Base-by-base conservation (phyloP, 768 basidiomycete species). In the Hydnum rufescens region DNA sequence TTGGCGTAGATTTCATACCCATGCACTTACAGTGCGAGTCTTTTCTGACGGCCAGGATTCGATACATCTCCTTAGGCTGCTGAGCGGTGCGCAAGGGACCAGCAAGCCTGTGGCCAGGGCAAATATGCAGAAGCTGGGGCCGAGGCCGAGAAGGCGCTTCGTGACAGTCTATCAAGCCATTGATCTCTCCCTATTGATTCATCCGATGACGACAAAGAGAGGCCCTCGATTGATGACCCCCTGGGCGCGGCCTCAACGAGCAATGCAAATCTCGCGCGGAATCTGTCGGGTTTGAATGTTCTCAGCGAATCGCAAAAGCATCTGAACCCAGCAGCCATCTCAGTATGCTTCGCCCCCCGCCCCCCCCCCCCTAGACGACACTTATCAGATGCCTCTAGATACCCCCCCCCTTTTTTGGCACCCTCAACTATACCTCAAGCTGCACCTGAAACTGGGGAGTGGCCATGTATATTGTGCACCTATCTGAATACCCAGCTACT, bases 11-110 rank as follows among this genome's bases (percentile, higher is more conserved):
- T n/a, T 79, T 57, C 60, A 75, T 64, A 13, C 42, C 52, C 19
- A 51, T 4, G 22, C 29, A 5, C 30, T n/a, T 6, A 30, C 23
- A 23, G 25, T 1, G 29, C 6, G 39, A 49, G 32, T 49, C 4
- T 42, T 4, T 25, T 4, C 25, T 50, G 30, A 5, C 25, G 18
- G 34, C 31, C n/a, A 3, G n/a, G 55, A 34, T 30, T n/a, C 42
- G 19, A 34, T 39, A 47, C 22, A 36, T 44, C 36, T 28, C 49
- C 51, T 8, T 59, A 95, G 89, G 92, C 92, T 48, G 92, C 92
- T 0, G 88, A 92, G 60, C 72, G 81, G 52, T 69, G 92, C 56
- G 68, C 70, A 8, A 66, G 67, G 6, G 89, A 95, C 59, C 80
- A 82, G 58, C 78, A 78, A 60, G 64, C 73, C 0, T 96, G 92